Conservation (phyloP, 768 basidiomycete species). For the Phaffia tasmanica region DNA sequence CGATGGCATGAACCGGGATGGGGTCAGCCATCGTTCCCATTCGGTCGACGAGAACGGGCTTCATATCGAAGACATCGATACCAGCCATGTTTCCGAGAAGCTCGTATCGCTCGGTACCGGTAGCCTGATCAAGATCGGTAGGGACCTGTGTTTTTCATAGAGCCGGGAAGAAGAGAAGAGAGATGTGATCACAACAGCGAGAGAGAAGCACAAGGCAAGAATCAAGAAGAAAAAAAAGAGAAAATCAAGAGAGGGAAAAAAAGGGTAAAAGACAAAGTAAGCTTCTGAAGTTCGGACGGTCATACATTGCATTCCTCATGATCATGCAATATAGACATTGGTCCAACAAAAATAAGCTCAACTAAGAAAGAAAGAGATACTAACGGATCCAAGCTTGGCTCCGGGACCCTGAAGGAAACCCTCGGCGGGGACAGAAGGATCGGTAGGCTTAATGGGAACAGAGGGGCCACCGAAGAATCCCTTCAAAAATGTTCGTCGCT, state of each 20-base stretch:
- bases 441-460: too few relatives aligned
- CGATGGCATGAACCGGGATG: conserved; percentile 73
- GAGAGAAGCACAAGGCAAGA: too few relatives aligned
- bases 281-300: not conserved
- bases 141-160: conserved; percentile 47
- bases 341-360: not conserved
- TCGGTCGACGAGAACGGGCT: conserved; percentile 69
- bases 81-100: conserved; percentile 79
- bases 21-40: conserved; percentile 80
- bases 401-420: conserved; percentile 14
- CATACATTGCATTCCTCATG: not conserved
- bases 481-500: too few relatives aligned
- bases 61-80: conserved; percentile 76
- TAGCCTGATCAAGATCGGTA: conserved; percentile 79
- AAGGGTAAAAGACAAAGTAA: not conserved
- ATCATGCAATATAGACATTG: not conserved
- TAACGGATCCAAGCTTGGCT: conserved; percentile 2
- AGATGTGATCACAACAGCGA: not conserved
- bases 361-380: not conserved
- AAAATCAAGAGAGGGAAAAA: not conserved
- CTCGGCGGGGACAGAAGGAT: not conserved
- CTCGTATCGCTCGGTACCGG: conserved; percentile 93
- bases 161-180: not conserved
- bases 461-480: too few relatives aligned
- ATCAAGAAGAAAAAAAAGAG: not conserved